Base-by-base conservation (phyloP, 257 asterid genomes). In the Solanum sitiens region DNA sequence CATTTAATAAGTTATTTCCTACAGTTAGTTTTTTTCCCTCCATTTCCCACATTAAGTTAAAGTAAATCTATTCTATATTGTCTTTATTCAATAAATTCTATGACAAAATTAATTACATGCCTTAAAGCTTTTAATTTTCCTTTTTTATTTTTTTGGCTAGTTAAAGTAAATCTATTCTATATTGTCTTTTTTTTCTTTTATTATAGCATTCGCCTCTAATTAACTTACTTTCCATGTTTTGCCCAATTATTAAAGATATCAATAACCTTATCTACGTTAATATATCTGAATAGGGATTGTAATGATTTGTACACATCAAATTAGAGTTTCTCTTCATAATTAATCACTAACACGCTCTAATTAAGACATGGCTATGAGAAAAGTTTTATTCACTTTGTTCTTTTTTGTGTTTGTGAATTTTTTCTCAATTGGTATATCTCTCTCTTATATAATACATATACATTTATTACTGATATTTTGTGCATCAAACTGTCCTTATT, bases 401-500 rank as follows among this genome's bases (percentile, higher is more conserved):
- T 16, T n/a, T 0, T 27, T 27, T 27, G 30, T 27, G 30, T 1
- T 27, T 27, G 30, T 27, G 30, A 27, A 1, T 44, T 39, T 77
- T 14, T 33, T 77, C 39, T 7, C 37, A 14, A n/a, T 13, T 77
- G 84, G 39, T 77, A 45, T n/a, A 11, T 39, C 0, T 74, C 50
- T 21, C 20, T 20, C 56, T 20, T 4, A 16, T 15, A 32, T 15
- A 71, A 27, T 14, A 71, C 13, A 3, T 5, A 15, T 6, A 15
- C 77, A 0, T 1, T 2, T 27, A 2, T 20, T 21, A 1, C 0
- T 56, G 6, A 0, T 68, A 0, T 0, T 32, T 32, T 4, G 7
- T 16, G 1, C 13, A 71, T 16, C 7, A 1, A 71, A 33, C 8
- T 71, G 7, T 32, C 6, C n/a, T 33, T 71, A 15, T 32, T 71